Evolutionary conservation across 352 stramenopile genomes (phyloP), one percentile per base, ranked within the genome.

Genomic region (Plasmopara halstedii): DNA sequence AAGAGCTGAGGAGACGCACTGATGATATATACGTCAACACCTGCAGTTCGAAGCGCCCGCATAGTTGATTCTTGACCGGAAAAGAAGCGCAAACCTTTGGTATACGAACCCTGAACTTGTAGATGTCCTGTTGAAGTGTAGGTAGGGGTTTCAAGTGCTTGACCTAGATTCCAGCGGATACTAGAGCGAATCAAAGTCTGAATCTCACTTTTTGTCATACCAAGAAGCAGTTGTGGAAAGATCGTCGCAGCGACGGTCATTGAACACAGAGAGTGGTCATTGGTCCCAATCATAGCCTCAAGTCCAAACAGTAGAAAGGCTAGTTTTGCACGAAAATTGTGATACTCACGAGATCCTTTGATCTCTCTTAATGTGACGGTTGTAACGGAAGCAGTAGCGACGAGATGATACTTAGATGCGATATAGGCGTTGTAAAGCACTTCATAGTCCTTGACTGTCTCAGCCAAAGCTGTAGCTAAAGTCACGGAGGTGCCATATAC

Each of bases 241-340:
- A 81, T 55, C 14, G 66, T 79, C 69, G 81, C 78, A 19, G 56
- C 67, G 43, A 81, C 74, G 1, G 26, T 70, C 53, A 62, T 50
- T 4, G 60, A 29, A 36, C 69, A 84, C 22, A 62, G 22, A 18
- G 53, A 41, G 53, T 64, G 53, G 13, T 67, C 67, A 15, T 81
- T 51, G n/a, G 51, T 42, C 17, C 69, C 64, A 40, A 73, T 54
- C 54, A 67, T 73, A n/a, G 42, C 62, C 46, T 83, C 71, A 2
- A 81, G 46, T 0, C 62, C 61, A 38, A 61, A 77, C 7, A 61
- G 40, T 18, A 84, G 56, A 58, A 79, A 81, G 0, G 40, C 40
- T 5, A 84, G 53, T 47, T 81, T 79, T 44, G 72, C 69, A 10
- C 64, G 64, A 52, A 84, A 84, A 62, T 84, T 84, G 44, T 66